Evolutionary conservation across 306 rosid genomes (phyloP), one percentile per base, ranked within the genome.

Genomic region (Citrullus amarus): DNA sequence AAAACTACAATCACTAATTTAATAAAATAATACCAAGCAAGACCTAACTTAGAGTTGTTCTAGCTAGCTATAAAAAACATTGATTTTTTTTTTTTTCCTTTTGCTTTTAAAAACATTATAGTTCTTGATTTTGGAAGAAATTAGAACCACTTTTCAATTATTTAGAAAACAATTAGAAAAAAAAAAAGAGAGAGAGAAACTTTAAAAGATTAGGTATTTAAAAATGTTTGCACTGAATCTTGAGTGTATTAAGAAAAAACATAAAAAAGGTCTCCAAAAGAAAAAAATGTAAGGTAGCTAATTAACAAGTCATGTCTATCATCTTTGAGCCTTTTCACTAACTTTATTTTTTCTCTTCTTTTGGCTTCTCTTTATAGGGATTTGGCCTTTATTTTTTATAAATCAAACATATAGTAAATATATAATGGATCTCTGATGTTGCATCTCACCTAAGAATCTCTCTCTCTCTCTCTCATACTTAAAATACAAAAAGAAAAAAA

Each of bases 401-500:
- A 70, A 69, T 36, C 34, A 69, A 69, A 71, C 6, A 71, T 50
- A 71, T 48, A 71, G 76, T 71, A 53, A 48, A 71, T 25, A 71
- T 25, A 22, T 25, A 25, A 25, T 71, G 76, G 76, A 25, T 71
- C 12, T 71, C 57, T 46, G 76, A 71, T 71, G n/a, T 14, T 71
- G 76, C 76, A 48, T 71, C 57, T 71, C 76, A 71, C 58, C 76
- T 71, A 12, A 44, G 76, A 48, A 71, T 71, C 76, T 71, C 76
- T 70, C 58, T 8, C 20, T 8, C 20, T 65, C 44, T 67, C 10
- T 61, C 41, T 61, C 39, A 10, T 15, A 4, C n/a, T n/a, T 18
- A 2, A 20, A 57, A 9, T 20, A 18, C 60, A n/a, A 56, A 63
- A 14, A 34, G 20, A 18, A 8, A 7, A 14, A 20, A 48, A 50